A percentile compares a stretch with the other conserved stretches of the same genome.
Evolutionary conservation across 148 eudicot genomes (phyloP).

Genomic region (Fallopia convolvulus): DNA sequence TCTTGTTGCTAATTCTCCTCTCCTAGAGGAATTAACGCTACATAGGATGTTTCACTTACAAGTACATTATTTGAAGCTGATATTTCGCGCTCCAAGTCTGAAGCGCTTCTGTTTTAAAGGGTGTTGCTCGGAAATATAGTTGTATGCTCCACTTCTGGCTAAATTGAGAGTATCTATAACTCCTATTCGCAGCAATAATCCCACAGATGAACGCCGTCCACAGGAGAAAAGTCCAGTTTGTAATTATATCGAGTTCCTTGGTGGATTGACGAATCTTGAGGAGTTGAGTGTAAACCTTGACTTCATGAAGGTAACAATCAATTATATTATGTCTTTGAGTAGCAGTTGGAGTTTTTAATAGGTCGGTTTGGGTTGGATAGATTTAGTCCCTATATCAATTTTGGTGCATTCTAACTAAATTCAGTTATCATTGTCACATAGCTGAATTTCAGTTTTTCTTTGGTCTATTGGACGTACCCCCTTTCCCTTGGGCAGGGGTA

Average conservation of each 20-base stretch:
- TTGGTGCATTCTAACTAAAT: no score
- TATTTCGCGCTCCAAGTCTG: constrained; percentile 54
- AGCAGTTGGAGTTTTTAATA: no score
- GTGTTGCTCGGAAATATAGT: constrained; percentile 33
- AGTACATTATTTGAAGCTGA: constrained; percentile 27
- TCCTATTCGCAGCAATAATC: constrained; percentile 49
- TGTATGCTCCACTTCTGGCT: constrained; percentile 22
- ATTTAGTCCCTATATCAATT: no score
- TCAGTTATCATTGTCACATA: no score
- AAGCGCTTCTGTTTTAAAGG: constrained; percentile 52
- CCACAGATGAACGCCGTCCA: constrained; percentile 37
- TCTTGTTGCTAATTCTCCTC: constrained; percentile 47
- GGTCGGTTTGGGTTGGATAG: no score
- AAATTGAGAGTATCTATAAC: constrained; percentile 27
- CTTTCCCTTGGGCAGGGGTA: no score
- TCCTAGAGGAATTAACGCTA: constrained; percentile 53
- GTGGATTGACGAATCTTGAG: constrained; percentile 53
- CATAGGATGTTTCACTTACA: constrained; percentile 25
- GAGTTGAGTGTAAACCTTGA: constrained; percentile 51
- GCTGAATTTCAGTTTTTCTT: no score
- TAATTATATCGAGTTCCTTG: constrained; percentile 16
- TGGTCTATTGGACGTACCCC: no score
- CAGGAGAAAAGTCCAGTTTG: constrained; percentile 41
- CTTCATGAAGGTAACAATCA: constrained; percentile 53
- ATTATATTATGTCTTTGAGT: background rate